phyloP scores from a whole-genome alignment of 1,284 basidiomycete genomes.

The Microbotryomycetes sp. region DNA sequence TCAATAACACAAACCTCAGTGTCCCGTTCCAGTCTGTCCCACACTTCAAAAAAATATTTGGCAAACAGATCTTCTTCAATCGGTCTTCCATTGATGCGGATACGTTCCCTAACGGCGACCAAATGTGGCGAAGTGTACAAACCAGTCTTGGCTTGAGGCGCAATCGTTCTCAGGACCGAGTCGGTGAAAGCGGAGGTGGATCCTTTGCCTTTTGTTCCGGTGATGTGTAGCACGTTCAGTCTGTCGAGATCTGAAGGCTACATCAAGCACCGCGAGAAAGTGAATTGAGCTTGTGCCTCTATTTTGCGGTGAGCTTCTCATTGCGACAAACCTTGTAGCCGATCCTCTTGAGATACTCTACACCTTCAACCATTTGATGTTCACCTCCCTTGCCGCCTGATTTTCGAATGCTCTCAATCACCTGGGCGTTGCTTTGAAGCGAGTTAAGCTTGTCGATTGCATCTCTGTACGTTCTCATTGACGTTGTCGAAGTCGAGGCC shows the following conservation, averaged over 20 bases:
- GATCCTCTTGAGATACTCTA: constrained; percentile 80
- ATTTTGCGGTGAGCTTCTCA: background rate
- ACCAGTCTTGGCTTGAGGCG: constrained; percentile 47
- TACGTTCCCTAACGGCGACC: constrained; percentile 90
- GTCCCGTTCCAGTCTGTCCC: constrained; percentile 78
- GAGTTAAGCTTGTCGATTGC: constrained; percentile 84
- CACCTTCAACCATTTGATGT: constrained; percentile 77
- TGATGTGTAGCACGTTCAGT: constrained; percentile 92
- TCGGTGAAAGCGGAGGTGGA: constrained; percentile 82
- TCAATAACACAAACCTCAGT: constrained; percentile 48
- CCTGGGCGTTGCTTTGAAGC: constrained; percentile 78
- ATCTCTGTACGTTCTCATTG: constrained; percentile 49
- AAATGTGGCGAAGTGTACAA: constrained; percentile 97
- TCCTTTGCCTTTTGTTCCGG: constrained; percentile 98
- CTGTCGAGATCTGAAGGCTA: constrained; percentile 75
- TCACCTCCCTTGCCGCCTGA: constrained; percentile 62
- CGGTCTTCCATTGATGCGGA: constrained; percentile 85
- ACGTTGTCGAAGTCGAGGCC: background rate
- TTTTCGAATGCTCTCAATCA: constrained; percentile 74
- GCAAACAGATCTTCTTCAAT: constrained; percentile 83
- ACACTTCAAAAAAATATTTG: constrained; percentile 91
- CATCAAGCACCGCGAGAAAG: constrained; percentile 11
- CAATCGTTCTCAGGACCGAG: constrained; percentile 36
- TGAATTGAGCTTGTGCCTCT: too few relatives aligned
- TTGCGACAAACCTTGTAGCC: constrained; percentile 67